Base-by-base conservation (phyloP, 2,329 filamentous ascomycete genomes). In the Colletotrichum euphorbiae region DNA sequence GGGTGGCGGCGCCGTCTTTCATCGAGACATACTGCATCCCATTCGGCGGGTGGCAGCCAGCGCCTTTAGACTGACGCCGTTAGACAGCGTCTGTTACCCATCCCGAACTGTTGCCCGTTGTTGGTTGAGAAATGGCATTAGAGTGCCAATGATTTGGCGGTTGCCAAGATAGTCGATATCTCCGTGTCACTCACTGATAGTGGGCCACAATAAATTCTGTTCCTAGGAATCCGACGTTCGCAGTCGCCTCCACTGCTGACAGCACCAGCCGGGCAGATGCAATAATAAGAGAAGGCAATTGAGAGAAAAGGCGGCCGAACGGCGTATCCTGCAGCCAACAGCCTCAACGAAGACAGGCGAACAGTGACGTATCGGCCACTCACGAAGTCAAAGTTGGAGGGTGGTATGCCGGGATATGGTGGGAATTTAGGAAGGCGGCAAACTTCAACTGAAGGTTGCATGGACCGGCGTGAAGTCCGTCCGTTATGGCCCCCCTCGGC, bases 61-160 rank as follows among this genome's bases (percentile, higher is more conserved):
- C 45, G 38, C 58, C 51, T 33, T 56, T 62, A 52, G 43, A 54
- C 12, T 6, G 54, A 65, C 31, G 61, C 62, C 66, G 66, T 55
- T 31, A 12, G 66, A 59, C 42, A 40, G 31, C 15, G 51, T 31
- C 19, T 43, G 59, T 67, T 59, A 48, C 24, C 50, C 33, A 51
- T 66, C 50, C 55, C 48, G 62, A 60, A 50, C 66, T 54, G 61
- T 59, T 54, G 50, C 52, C 61, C 45, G 66, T 61, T 56, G 40
- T 51, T 56, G 62, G 17, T 28, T 17, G 8, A 19, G 19, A 43
- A 8, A 21, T 40, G 17, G 12, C n/a, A 33, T 15, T 17, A 11
- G 36, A 46, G 24, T 40, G 55, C 55, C 45, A 54, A 50, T 31
- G 21, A 28, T 33, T 21, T 50, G 61, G 62, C 45, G 43, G 36